These are phyloP conservation scores for Backusella sp. DNA, from an alignment of 192 early-diverging fungal species.

Conservation along the genomic window DNA sequence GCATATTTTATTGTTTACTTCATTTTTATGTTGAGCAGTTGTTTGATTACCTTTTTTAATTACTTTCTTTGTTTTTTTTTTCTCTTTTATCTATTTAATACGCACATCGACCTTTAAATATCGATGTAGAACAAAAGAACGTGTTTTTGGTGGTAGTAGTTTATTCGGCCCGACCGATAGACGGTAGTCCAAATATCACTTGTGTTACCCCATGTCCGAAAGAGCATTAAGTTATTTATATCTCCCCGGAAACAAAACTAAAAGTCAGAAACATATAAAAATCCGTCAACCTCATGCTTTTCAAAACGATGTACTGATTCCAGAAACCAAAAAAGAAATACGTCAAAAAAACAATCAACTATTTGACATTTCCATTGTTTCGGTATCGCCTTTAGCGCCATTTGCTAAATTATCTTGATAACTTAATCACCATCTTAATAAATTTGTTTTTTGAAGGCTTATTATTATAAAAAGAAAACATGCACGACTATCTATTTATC, in stretches of 20 bases:
- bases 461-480: neutral
- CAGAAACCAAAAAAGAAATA: neutral
- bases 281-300: neutral
- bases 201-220: neutral
- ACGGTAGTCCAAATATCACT: slow-evolving; percentile 1
- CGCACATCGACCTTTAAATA: neutral
- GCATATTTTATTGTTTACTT: neutral
- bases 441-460: neutral
- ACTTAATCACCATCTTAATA: neutral
- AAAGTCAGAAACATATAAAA: slow-evolving; percentile 7
- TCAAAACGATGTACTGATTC: neutral
- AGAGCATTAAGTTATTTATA: neutral
- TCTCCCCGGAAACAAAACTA: neutral
- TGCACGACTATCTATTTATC: neutral
- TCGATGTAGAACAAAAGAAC: slow-evolving; percentile 9
- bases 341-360: neutral
- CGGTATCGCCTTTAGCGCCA: neutral
- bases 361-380: neutral
- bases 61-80: neutral
- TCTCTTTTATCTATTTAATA: neutral
- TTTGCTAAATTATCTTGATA: neutral
- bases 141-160: neutral
- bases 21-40: neutral
- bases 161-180: neutral
- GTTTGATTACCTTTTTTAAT: slow-evolving; percentile 2